A percentile compares a stretch with the other conserved stretches of the same genome.
Evolutionary conservation across 768 basidiomycete species (phyloP).

Genomic region (Porphyrellus cyaneotinctus): DNA sequence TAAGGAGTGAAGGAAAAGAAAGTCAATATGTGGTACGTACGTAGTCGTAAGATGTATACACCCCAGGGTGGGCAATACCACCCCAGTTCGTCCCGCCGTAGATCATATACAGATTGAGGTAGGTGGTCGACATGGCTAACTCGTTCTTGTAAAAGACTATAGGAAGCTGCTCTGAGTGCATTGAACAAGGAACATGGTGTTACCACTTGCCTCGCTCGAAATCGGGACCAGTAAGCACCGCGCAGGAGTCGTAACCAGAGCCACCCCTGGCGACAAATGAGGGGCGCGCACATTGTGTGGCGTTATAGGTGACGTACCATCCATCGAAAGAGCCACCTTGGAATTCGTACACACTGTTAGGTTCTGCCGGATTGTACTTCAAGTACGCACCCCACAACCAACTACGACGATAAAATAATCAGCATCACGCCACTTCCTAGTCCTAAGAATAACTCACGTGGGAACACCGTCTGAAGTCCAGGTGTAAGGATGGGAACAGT

Average conservation of each 20-base stretch:
- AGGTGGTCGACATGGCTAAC: conserved; percentile 12
- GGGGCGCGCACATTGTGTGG: neutral
- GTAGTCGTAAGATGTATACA: conserved; percentile 62
- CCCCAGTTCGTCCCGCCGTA: conserved; percentile 68
- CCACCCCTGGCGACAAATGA: conserved; percentile 21
- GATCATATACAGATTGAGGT: conserved; percentile 51
- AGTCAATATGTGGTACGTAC: conserved; percentile 18
- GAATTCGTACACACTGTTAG: conserved; percentile 23
- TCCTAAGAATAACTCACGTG: conserved; percentile 20
- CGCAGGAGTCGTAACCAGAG: conserved; percentile 18
- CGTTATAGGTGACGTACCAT: conserved; percentile 42
- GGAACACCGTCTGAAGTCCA: conserved; percentile 46
- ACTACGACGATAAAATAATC: conserved; percentile 1
- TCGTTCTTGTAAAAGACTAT: conserved; percentile 23
- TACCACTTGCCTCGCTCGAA: conserved; percentile 21
- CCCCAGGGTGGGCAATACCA: conserved; percentile 49
- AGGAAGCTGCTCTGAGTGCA: conserved; percentile 3
- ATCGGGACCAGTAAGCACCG: conserved; percentile 21
- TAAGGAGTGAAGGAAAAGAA: neutral
- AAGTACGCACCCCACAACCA: conserved; percentile 41
- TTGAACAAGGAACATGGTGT: neutral
- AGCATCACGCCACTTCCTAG: neutral
- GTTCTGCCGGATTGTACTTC: conserved; percentile 18
- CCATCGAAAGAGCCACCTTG: conserved; percentile 50
- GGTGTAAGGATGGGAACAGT: conserved; percentile 44